Conservation (phyloP, 768 basidiomycete species). For the Galerina marginata region DNA sequence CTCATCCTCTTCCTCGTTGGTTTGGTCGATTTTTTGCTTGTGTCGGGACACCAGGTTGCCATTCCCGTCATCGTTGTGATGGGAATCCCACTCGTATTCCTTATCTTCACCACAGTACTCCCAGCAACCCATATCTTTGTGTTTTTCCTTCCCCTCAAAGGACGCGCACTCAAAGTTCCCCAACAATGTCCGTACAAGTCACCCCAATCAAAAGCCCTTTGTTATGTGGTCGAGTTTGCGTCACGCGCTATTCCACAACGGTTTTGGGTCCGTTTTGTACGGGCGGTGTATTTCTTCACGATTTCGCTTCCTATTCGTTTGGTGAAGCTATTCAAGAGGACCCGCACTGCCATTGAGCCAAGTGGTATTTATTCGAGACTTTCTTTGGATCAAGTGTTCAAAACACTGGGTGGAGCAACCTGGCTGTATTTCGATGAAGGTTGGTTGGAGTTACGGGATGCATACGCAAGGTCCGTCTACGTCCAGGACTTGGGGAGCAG, state of each 20-base stretch:
- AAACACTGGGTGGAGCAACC: neutral
- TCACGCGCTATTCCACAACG: neutral
- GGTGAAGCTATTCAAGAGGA: too few species aligned
- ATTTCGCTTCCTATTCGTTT: neutral
- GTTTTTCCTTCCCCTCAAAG: neutral
- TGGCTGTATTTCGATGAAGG: neutral
- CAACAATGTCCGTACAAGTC: constrained; percentile 4
- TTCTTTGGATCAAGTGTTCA: neutral
- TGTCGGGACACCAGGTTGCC: neutral
- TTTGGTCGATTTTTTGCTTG: neutral
- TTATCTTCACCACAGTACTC: neutral
- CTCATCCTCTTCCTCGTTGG: constrained; percentile 8
- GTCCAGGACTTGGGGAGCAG: too few species aligned
- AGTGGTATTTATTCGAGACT: neutral
- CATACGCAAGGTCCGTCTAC: neutral
- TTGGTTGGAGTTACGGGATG: neutral
- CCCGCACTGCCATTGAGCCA: too few species aligned
- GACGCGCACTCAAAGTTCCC: neutral
- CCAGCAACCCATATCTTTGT: neutral
- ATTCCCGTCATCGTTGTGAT: constrained; percentile 2
- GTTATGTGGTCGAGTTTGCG: neutral
- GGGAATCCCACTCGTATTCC: neutral
- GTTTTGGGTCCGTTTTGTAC: neutral
- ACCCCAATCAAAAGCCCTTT: neutral
- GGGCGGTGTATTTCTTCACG: neutral